phyloP scores from a whole-genome alignment of 1,139 yeast genomes.

The Pneumocystis jirovecii region DNA sequence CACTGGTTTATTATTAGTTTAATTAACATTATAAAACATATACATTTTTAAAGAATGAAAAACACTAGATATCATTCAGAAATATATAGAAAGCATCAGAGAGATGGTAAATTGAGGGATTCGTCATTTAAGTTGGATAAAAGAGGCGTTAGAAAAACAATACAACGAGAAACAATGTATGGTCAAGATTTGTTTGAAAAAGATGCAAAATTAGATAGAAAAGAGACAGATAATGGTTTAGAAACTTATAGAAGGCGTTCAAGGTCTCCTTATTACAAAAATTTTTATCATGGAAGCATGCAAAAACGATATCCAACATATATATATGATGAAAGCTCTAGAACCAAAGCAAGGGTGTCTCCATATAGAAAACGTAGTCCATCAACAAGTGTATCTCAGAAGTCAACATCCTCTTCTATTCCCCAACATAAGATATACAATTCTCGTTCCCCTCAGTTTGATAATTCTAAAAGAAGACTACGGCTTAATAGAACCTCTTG shows the following conservation, averaged over 20 bases:
- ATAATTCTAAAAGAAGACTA: background rate
- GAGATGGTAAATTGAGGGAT: background rate
- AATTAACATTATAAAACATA: background rate
- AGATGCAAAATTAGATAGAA: background rate
- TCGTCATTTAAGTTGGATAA: background rate
- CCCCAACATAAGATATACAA: background rate
- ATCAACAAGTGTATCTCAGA: background rate
- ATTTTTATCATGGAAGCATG: background rate
- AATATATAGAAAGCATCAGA: background rate
- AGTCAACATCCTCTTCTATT: background rate
- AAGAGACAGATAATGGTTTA: background rate
- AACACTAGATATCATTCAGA: background rate
- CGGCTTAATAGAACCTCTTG: background rate
- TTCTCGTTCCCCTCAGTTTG: background rate
- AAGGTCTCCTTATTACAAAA: background rate
- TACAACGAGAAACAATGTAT: background rate
- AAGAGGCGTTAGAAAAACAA: background rate
- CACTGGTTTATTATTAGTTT: background rate
- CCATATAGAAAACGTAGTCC: background rate
- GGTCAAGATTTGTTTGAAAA: background rate
- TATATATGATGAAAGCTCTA: background rate
- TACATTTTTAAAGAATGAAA: background rate
- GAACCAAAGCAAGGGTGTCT: background rate
- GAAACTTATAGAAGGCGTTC: background rate
- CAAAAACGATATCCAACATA: background rate